Conservation (phyloP, 495 filamentous ascomycete genomes). For the Penicillium simplicissimum region DNA sequence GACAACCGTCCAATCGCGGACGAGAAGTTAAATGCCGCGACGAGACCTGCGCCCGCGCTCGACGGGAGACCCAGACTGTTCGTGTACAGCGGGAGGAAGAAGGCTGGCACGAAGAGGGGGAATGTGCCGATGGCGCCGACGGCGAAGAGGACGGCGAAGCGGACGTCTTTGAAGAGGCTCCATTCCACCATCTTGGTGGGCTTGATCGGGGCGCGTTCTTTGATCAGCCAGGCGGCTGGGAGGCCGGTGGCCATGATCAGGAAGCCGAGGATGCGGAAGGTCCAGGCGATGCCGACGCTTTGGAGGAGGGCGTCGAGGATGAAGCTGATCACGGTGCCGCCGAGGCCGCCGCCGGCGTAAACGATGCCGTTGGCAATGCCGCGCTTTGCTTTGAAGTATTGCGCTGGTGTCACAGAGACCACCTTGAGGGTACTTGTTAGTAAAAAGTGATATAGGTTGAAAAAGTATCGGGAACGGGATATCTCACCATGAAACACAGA, state of each 20-base stretch:
- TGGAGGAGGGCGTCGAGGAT: constrained; percentile 48
- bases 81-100: constrained; percentile 56
- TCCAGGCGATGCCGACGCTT: constrained; percentile 52
- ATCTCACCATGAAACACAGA: constrained; percentile 32
- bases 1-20: constrained; percentile 53
- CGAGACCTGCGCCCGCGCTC: constrained; percentile 50
- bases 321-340: constrained; percentile 52
- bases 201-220: constrained; percentile 51
- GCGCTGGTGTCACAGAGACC: constrained; percentile 49
- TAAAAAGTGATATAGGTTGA: constrained; percentile 21
- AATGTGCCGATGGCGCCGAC: constrained; percentile 60
- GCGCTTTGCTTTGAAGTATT: constrained; percentile 56
- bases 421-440: constrained; percentile 37
- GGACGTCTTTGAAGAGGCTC: constrained; percentile 50
- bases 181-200: constrained; percentile 52
- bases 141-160: constrained; percentile 53
- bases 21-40: constrained; percentile 58
- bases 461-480: not conserved
- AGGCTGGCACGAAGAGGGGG: constrained; percentile 60
- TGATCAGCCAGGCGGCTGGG: constrained; percentile 58
- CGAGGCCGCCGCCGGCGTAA: constrained; percentile 54
- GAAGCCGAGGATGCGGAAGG: constrained; percentile 53
- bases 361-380: constrained; percentile 60
- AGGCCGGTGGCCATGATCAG: constrained; percentile 50
- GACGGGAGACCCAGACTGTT: constrained; percentile 48